Evolutionary conservation across 352 stramenopile genomes (phyloP).

Genomic region (Globisporangium cederbergense): DNA sequence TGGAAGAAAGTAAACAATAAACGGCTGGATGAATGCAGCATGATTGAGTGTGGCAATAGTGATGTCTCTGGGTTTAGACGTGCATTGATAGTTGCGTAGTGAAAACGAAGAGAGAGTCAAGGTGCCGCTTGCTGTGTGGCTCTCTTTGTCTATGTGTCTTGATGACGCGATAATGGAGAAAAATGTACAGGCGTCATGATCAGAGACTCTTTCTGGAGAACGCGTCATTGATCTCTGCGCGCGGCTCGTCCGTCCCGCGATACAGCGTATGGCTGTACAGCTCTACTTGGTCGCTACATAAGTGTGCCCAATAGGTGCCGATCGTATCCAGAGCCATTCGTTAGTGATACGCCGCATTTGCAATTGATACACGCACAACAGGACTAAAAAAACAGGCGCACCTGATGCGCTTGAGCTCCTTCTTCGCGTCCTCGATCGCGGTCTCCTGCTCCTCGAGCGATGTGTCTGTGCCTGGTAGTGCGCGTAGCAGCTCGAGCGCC

Average conservation of each 20-base stretch:
- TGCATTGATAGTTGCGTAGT: not conserved
- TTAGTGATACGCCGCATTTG: not conserved
- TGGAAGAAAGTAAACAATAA: not conserved
- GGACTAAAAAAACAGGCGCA: constrained; percentile 13
- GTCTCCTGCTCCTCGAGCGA: constrained; percentile 75
- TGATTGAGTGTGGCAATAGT: no score
- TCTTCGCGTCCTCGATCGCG: constrained; percentile 64
- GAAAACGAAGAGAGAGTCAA: not conserved
- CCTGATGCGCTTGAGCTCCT: constrained; percentile 75
- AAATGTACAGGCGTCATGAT: constrained; percentile 9
- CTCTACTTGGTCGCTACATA: constrained; percentile 67
- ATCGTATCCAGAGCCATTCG: not conserved
- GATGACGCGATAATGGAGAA: not conserved
- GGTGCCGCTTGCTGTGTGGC: no score
- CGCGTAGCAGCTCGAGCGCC: constrained; percentile 62
- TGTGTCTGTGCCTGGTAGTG: constrained; percentile 69
- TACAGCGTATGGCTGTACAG: constrained; percentile 87
- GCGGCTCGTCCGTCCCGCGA: constrained; percentile 77
- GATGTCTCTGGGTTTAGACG: not conserved
- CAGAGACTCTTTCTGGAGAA: constrained; percentile 81
- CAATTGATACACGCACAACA: no score
- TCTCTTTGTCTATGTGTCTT: not conserved
- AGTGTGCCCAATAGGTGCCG: not conserved
- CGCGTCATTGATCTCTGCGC: constrained; percentile 79
- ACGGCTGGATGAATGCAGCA: not conserved